Evolutionary conservation across 164 flowering plant genomes (phyloP).

Genomic region (Stephania japonica): DNA sequence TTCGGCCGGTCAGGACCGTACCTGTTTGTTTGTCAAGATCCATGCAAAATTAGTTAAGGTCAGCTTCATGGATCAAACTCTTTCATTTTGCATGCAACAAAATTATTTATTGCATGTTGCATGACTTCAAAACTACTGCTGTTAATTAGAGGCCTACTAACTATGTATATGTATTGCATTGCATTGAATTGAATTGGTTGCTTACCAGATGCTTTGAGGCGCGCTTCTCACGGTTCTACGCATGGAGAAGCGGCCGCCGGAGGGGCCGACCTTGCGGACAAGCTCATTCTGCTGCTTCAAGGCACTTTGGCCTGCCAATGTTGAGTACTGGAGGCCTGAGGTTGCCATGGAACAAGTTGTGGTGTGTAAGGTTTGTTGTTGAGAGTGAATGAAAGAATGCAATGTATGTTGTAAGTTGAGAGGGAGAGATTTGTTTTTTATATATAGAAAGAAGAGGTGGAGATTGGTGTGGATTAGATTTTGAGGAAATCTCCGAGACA

Average conservation of each 20-base stretch:
- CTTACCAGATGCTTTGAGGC: constrained; percentile 43
- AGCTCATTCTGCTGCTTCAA: constrained; percentile 43
- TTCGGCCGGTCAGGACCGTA: constrained; percentile 27
- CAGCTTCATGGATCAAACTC: too few relatives aligned
- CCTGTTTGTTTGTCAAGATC: constrained; percentile 13
- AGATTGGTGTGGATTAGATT: constrained; percentile 4
- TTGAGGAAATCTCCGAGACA: constrained; percentile 20
- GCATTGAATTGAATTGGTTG: background rate
- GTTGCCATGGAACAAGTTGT: constrained; percentile 23
- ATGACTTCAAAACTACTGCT: too few relatives aligned
- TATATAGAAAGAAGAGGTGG: constrained; percentile 4
- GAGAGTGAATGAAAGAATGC: background rate
- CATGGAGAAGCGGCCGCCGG: constrained; percentile 33
- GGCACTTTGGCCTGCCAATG: constrained; percentile 35
- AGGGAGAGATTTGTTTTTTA: background rate
- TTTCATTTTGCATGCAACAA: too few relatives aligned
- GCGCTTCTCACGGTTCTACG: constrained; percentile 36
- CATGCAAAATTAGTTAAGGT: background rate
- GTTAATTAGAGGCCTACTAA: too few relatives aligned
- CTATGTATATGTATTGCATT: background rate
- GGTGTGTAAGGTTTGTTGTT: background rate
- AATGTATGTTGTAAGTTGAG: background rate
- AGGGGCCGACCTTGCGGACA: constrained; percentile 31
- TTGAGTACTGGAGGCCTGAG: constrained; percentile 37
- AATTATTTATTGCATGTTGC: too few relatives aligned